Evolutionary conservation across 1,139 yeast genomes (phyloP).

Genomic region (Geotrichum histeridarum): DNA sequence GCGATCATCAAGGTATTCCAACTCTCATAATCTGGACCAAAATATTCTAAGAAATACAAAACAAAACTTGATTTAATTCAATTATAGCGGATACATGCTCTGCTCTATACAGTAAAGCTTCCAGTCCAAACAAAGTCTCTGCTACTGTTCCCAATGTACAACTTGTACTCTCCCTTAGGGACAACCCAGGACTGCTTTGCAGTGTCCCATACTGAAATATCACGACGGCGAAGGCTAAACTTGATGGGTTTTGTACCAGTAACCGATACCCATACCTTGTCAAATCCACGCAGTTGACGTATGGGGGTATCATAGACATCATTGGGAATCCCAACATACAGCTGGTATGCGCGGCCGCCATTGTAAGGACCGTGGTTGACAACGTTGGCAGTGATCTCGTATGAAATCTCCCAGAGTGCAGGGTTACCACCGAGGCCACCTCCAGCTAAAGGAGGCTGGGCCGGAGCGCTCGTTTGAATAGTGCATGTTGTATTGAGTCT

Average conservation of each 20-base stretch:
- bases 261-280: slow-evolving; percentile 49
- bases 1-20: too few species aligned
- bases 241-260: slow-evolving; percentile 41
- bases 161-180: slow-evolving; percentile 52
- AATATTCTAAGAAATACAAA: too few species aligned
- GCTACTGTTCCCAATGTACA: slow-evolving; percentile 52
- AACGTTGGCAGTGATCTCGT: slow-evolving; percentile 47
- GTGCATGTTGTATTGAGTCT: slow-evolving; percentile 8
- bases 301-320: slow-evolving; percentile 43
- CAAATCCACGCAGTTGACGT: slow-evolving; percentile 54
- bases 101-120: slow-evolving; percentile 22
- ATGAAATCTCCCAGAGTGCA: slow-evolving; percentile 45
- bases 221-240: slow-evolving; percentile 51
- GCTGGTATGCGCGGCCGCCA: slow-evolving; percentile 54
- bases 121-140: slow-evolving; percentile 48
- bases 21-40: too few species aligned
- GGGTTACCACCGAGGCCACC: slow-evolving; percentile 55
- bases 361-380: slow-evolving; percentile 48
- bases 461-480: slow-evolving; percentile 41
- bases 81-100: not conserved
- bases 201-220: slow-evolving; percentile 57
- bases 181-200: slow-evolving; percentile 57
- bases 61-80: not conserved
- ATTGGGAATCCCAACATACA: slow-evolving; percentile 54
- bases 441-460: slow-evolving; percentile 45